These are phyloP conservation scores for Escallonia rubra DNA, from an alignment of 129 eudicot genomes.

Conservation along the genomic window DNA sequence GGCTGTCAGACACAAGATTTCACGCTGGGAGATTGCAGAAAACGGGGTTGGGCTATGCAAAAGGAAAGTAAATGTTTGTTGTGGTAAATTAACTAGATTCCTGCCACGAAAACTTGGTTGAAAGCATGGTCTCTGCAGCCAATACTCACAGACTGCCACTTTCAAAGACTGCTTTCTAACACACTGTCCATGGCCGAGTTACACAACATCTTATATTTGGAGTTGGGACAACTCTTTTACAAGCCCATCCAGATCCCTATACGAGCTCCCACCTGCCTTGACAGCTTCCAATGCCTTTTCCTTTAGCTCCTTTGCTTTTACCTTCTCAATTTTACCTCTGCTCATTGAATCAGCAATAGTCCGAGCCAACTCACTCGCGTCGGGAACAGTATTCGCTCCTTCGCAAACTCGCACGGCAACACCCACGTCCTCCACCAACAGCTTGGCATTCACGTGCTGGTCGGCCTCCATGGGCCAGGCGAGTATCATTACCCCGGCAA, in stretches of 20 bases:
- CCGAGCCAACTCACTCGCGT: constrained; percentile 44
- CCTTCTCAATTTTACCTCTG: constrained; percentile 24
- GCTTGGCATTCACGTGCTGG: constrained; percentile 59
- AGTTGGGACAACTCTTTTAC: constrained; percentile 38
- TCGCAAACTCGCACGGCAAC: constrained; percentile 48
- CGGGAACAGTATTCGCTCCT: constrained; percentile 53
- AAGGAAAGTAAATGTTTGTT: too few relatives aligned
- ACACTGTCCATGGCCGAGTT: too few relatives aligned
- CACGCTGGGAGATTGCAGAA: too few relatives aligned
- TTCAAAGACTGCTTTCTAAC: too few relatives aligned
- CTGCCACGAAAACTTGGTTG: too few relatives aligned
- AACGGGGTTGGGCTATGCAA: too few relatives aligned
- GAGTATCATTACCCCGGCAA: constrained; percentile 56
- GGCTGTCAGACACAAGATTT: too few relatives aligned
- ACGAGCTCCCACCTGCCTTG: constrained; percentile 51
- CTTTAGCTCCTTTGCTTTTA: constrained; percentile 52
- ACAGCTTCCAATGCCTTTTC: constrained; percentile 55
- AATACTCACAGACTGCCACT: too few relatives aligned
- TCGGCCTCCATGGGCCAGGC: constrained; percentile 96
- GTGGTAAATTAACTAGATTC: too few relatives aligned
- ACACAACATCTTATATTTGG: not conserved
- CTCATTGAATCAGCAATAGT: constrained; percentile 39
- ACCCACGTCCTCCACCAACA: constrained; percentile 58
- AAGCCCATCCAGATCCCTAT: constrained; percentile 42
- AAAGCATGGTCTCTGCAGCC: too few relatives aligned